Base-by-base conservation (phyloP, 768 basidiomycete genomes). In the Suillus subluteus region DNA sequence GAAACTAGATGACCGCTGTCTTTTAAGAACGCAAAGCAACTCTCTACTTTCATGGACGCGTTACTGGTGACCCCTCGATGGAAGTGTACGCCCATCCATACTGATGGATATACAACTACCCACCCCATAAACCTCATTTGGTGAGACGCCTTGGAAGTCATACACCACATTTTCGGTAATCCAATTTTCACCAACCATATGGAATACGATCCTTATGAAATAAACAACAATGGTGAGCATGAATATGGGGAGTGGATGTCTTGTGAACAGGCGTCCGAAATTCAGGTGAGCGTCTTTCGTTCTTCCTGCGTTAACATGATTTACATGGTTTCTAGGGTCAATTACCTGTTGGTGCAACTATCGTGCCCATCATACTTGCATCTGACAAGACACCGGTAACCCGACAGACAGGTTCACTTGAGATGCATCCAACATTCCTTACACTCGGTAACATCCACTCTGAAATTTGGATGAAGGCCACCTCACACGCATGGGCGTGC, bases 71-170 rank as follows among this genome's bases (percentile, higher is more conserved):
- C 69, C 7, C 73, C 74, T 9, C 38, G 21, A 43, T 76, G 75
- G 74, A 58, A 67, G 41, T 65, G 23, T 8, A 67, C 40, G 38
- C 55, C 64, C 15, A 64, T 67, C 48, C 32, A 63, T 32, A 44
- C 52, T 15, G 48, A 38, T 1, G 62, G 62, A 6, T 59, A 63
- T 54, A 67, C 69, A 18, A 75, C 74, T 12, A 74, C 68, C 48
- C 46, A 63, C 2, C 70, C 70, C 1, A 23, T 76, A 12, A 32
- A 58, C 8, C 65, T 77, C 1, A 73, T 65, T 66, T 75, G 73
- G 63, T 70, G 76, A 6, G 69, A 78, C 55, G 62, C 70, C 5
- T 32, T 78, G 0, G 64, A 77, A 64, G 72, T 70, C 37, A 18
- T 74, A 2, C 35, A 72, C 38, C 62, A 58, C 11, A 68, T 78